These are phyloP conservation scores for Ceratocystis harringtonii DNA, from an alignment of 2,329 filamentous ascomycete genomes.

Conservation along the genomic window DNA sequence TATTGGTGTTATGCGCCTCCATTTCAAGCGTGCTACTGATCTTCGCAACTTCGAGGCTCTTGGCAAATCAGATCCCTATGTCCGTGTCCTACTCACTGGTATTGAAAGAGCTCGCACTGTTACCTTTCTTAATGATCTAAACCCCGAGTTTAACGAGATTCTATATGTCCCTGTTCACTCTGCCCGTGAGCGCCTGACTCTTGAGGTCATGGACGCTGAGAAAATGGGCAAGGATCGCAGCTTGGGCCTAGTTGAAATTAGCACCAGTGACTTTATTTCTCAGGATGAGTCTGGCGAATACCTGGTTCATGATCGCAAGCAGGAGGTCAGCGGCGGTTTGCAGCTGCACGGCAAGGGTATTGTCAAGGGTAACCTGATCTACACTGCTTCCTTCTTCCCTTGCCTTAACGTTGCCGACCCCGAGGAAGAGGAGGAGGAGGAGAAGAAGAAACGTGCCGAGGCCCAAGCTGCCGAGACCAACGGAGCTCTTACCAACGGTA, in stretches of 20 bases:
- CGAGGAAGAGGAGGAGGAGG: constrained; percentile 69
- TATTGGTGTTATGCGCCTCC: constrained; percentile 86
- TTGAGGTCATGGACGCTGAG: constrained; percentile 97
- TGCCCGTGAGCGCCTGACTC: constrained; percentile 60
- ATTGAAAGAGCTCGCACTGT: constrained; percentile 85
- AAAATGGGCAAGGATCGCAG: constrained; percentile 81
- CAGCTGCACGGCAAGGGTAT: constrained; percentile 57
- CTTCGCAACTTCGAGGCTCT: constrained; percentile 87
- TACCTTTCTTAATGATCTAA: constrained; percentile 88
- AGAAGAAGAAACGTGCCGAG: constrained; percentile 35
- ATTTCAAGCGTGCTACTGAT: constrained; percentile 70
- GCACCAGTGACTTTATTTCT: constrained; percentile 60
- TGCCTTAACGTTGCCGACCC: constrained; percentile 77
- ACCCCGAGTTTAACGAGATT: constrained; percentile 91
- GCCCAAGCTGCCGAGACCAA: constrained; percentile 22
- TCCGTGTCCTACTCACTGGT: constrained; percentile 73
- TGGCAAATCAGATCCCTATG: constrained; percentile 94
- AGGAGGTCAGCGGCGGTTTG: constrained; percentile 49
- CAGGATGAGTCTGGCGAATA: constrained; percentile 73
- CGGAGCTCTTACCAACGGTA: constrained; percentile 7
- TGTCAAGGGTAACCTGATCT: constrained; percentile 66
- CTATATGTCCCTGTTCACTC: constrained; percentile 87
- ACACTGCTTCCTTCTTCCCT: constrained; percentile 80
- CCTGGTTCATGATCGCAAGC: constrained; percentile 61
- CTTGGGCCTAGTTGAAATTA: constrained; percentile 65